A percentile compares a stretch with the other conserved stretches of the same genome.
These are phyloP conservation scores for Claviceps paspali DNA, from an alignment of 2,329 filamentous ascomycete genomes.

Conservation along the genomic window DNA sequence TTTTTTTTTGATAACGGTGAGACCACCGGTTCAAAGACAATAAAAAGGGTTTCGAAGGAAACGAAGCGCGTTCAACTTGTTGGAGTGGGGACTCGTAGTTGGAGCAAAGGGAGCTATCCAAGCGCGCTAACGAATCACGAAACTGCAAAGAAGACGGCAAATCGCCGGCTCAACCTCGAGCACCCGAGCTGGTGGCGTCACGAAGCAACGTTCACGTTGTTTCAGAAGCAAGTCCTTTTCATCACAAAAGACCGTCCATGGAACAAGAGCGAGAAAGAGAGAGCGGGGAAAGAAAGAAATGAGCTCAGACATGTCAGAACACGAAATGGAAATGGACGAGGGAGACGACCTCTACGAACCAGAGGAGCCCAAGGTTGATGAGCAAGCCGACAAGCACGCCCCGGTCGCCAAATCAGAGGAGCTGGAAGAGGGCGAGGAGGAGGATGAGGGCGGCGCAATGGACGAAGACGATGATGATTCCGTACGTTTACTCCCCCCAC, in stretches of 20 bases:
- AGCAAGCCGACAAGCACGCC: slow-evolving; percentile 17
- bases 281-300: not conserved
- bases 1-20: no score
- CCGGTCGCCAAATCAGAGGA: slow-evolving; percentile 30
- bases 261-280: not conserved
- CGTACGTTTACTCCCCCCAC: slow-evolving; percentile 7
- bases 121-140: no score
- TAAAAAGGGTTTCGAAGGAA: slow-evolving; percentile 7
- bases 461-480: slow-evolving; percentile 42
- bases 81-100: not conserved
- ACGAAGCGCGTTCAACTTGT: slow-evolving; percentile 1
- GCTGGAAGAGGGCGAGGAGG: slow-evolving; percentile 48
- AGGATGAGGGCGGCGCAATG: slow-evolving; percentile 45
- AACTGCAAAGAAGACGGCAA: slow-evolving; percentile 12
- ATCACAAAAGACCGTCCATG: no score
- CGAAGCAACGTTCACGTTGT: no score
- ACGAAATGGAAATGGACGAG: slow-evolving; percentile 49
- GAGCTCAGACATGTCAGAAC: slow-evolving; percentile 7
- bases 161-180: slow-evolving; percentile 13
- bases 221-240: no score
- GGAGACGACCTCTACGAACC: slow-evolving; percentile 53
- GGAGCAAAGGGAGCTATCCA: no score
- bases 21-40: no score
- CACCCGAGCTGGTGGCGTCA: no score
- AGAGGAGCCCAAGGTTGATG: slow-evolving; percentile 32